A percentile compares a stretch with the other conserved stretches of the same genome.
Evolutionary conservation across 257 asterid genomes (phyloP).

Genomic region (Jaltomata sinuosa): DNA sequence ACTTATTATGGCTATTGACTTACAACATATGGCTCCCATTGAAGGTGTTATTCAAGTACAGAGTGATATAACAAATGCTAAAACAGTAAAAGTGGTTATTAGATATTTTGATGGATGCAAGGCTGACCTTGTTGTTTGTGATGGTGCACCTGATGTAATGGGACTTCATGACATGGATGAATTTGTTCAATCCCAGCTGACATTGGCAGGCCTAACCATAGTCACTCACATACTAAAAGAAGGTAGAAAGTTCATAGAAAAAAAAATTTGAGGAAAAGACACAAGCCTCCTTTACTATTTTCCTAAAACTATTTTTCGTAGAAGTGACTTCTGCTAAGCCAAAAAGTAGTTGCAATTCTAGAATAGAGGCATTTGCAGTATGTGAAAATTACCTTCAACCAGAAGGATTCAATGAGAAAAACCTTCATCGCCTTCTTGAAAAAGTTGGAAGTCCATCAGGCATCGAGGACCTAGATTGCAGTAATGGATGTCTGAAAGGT

Average conservation of each 20-base stretch:
- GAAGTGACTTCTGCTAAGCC: conserved; percentile 97
- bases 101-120: conserved; percentile 99
- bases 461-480: conserved; percentile 78
- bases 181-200: conserved; percentile 96
- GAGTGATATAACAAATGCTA: conserved; percentile 97
- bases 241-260: conserved; percentile 92
- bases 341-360: conserved; percentile 97
- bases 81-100: conserved; percentile 97
- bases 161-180: conserved; percentile 99
- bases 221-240: conserved; percentile 87
- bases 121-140: conserved; percentile 98
- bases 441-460: conserved; percentile 97
- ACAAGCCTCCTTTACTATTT: conserved; percentile 74
- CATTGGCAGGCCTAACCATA: conserved; percentile 85
- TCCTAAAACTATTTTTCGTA: conserved; percentile 69
- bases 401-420: conserved; percentile 82
- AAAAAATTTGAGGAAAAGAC: conserved; percentile 94
- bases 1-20: conserved; percentile 95
- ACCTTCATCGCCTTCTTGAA: conserved; percentile 78
- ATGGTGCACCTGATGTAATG: conserved; percentile 99
- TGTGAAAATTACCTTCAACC: conserved; percentile 95
- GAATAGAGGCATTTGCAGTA: conserved; percentile 97
- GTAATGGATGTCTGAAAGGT: conserved; percentile 97
- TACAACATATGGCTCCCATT: conserved; percentile 99
- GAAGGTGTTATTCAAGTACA: conserved; percentile 99